phyloP scores from a whole-genome alignment of 176 grass and related monocot species.

The Coix lacrymajobi region DNA sequence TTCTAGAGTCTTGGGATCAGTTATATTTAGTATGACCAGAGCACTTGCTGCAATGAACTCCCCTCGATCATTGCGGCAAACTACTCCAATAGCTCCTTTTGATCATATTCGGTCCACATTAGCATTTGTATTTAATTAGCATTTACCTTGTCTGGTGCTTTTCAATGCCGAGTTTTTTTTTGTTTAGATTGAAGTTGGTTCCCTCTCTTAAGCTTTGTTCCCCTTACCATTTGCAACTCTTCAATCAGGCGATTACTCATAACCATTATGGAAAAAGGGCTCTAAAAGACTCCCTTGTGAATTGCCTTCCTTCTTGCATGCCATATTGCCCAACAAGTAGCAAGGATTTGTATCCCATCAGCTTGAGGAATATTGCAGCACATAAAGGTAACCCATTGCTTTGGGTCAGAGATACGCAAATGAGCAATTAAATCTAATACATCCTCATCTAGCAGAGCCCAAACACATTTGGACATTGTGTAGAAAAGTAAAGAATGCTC shows the following conservation, averaged over 20 bases:
- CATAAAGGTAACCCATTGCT: neutral
- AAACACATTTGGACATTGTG: neutral
- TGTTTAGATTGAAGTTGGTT: neutral
- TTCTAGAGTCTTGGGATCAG: too few relatives aligned
- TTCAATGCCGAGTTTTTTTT: neutral
- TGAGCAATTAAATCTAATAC: neutral
- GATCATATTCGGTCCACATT: too few relatives aligned
- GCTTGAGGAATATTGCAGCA: neutral
- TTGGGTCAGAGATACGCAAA: neutral
- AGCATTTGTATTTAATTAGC: too few relatives aligned
- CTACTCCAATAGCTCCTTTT: neutral
- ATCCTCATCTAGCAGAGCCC: neutral
- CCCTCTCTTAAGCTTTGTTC: too few relatives aligned
- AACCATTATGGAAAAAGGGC: neutral
- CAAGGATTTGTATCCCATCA: neutral
- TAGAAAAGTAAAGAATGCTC: neutral
- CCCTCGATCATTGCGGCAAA: neutral
- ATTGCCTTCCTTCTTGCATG: too few relatives aligned
- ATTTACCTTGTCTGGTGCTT: neutral
- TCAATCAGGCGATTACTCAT: neutral
- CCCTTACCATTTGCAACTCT: neutral
- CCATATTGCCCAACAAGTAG: too few relatives aligned
- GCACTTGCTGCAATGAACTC: too few relatives aligned
- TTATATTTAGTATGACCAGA: too few relatives aligned
- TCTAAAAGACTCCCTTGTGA: neutral